phyloP scores from a whole-genome alignment of 495 filamentous ascomycete genomes.

The Geopyxis carbonaria region DNA sequence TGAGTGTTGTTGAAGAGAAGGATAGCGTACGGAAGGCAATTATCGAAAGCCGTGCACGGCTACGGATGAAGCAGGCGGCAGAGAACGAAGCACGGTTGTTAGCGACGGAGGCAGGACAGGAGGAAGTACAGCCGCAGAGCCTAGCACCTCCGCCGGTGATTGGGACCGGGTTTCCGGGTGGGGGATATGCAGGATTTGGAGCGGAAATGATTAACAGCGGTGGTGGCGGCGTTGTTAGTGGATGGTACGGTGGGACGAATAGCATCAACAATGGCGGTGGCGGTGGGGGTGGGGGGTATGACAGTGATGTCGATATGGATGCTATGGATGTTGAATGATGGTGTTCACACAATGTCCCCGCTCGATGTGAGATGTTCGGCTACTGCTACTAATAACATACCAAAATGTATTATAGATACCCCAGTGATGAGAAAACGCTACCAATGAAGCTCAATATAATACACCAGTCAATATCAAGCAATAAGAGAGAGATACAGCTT shows the following conservation, averaged over 20 bases:
- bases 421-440: no score
- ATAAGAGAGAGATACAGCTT: no score
- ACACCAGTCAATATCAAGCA: no score
- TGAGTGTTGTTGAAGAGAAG: conserved; percentile 56
- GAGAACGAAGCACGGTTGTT: conserved; percentile 1
- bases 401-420: no score
- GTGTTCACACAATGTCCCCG: no score
- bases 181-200: not conserved
- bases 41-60: conserved; percentile 57
- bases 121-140: not conserved
- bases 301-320: conserved; percentile 36
- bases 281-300: conserved; percentile 3
- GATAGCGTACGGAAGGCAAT: conserved; percentile 78
- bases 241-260: not conserved
- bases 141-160: conserved; percentile 3
- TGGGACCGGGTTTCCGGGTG: conserved; percentile 9
- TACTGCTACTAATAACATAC: no score
- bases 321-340: conserved; percentile 53
- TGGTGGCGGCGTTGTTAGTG: not conserved
- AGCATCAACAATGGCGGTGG: conserved; percentile 1
- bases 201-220: conserved; percentile 3
- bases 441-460: no score
- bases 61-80: conserved; percentile 30
- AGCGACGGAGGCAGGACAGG: not conserved
- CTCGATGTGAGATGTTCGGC: no score